phyloP scores from a whole-genome alignment of 768 basidiomycete species.

The Suillus brevipes region DNA sequence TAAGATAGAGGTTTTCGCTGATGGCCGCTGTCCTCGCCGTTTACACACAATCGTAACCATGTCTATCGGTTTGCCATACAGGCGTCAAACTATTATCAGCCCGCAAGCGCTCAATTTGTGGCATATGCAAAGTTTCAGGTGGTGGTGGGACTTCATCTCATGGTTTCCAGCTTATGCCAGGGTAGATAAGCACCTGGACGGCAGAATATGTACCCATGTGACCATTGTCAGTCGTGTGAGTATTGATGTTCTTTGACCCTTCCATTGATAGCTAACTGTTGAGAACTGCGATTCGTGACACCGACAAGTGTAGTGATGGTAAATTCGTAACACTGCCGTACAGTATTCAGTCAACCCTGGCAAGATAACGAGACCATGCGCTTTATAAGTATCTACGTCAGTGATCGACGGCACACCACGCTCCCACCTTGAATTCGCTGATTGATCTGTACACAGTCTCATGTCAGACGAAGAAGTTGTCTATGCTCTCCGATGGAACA shows the following conservation, averaged over 20 bases:
- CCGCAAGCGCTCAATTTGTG: background rate
- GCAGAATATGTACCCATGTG: background rate
- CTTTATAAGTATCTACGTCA: background rate
- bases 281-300: background rate
- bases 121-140: background rate
- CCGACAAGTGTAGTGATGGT: background rate
- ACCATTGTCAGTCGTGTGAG: slow-evolving; percentile 1
- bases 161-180: background rate
- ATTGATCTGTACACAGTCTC: background rate
- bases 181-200: background rate
- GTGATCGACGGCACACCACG: background rate
- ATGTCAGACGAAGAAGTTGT: slow-evolving; percentile 1
- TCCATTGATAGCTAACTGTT: background rate
- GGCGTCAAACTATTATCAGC: background rate
- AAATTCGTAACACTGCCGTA: background rate
- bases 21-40: background rate
- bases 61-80: background rate
- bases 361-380: background rate
- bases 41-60: background rate
- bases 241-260: background rate
- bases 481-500: slow-evolving; percentile 1
- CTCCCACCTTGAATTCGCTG: background rate
- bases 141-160: background rate
- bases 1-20: background rate
- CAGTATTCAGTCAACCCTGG: background rate